Percentiles rank a stretch among this genome's conserved stretches.
Evolutionary conservation across 345 rosid genomes (phyloP).

Genomic region (Eutrema yunnanense): DNA sequence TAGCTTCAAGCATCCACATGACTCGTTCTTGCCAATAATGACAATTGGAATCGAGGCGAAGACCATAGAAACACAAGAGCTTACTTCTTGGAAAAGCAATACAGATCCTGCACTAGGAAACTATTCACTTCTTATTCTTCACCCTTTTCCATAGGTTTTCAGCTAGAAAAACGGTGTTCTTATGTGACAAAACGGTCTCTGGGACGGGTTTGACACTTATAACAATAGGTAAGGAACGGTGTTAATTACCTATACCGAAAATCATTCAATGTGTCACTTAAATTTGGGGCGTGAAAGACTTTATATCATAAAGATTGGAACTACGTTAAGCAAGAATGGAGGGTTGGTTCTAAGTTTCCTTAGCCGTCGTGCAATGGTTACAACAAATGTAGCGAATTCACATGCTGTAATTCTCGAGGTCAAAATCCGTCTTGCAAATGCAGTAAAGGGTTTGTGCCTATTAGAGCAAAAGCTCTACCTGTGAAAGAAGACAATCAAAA

Average conservation of each 20-base stretch:
- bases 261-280: not conserved
- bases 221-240: conserved; percentile 20
- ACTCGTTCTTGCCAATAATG: too few species aligned
- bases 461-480: too few species aligned
- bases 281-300: conserved; percentile 34
- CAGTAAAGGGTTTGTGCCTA: conserved; percentile 48
- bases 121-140: conserved; percentile 28
- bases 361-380: conserved; percentile 35
- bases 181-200: conserved; percentile 50
- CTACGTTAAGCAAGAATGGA: conserved; percentile 11
- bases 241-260: conserved; percentile 1
- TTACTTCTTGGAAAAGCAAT: conserved; percentile 46
- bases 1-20: too few species aligned
- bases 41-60: too few species aligned
- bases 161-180: conserved; percentile 39
- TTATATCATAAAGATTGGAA: conserved; percentile 8
- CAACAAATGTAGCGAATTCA: conserved; percentile 45
- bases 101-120: conserved; percentile 51
- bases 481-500: too few species aligned
- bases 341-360: not conserved
- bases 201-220: conserved; percentile 34
- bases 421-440: conserved; percentile 45
- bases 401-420: conserved; percentile 21
- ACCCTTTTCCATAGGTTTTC: conserved; percentile 28
- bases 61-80: conserved; percentile 21